phyloP scores from a whole-genome alignment of 306 rosid genomes.

The Adenanthera pavonina region DNA sequence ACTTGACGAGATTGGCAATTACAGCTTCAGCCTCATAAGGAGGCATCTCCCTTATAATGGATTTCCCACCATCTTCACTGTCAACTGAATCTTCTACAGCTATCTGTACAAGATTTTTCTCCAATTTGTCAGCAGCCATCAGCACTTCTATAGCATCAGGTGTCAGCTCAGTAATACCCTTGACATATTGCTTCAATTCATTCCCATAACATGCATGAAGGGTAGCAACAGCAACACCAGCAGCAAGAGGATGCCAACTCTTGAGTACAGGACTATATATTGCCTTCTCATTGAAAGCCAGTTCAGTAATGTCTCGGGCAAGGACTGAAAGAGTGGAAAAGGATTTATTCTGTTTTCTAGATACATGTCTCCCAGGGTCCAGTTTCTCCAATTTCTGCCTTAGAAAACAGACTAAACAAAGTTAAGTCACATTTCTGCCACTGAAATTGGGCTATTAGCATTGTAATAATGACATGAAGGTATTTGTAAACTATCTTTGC shows the following conservation, averaged over 20 bases:
- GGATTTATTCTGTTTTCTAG: conserved; percentile 63
- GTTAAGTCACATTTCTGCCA: conserved; percentile 44
- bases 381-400: conserved; percentile 75
- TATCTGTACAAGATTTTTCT: conserved; percentile 95
- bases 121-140: conserved; percentile 89
- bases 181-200: conserved; percentile 75
- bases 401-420: conserved; percentile 46
- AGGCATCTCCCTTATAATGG: conserved; percentile 91
- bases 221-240: conserved; percentile 87
- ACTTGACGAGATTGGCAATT: conserved; percentile 67
- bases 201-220: conserved; percentile 88
- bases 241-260: conserved; percentile 89
- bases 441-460: conserved; percentile 20
- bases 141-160: conserved; percentile 82
- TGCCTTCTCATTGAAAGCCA: conserved; percentile 77
- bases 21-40: conserved; percentile 93
- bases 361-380: conserved; percentile 53
- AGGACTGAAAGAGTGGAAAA: conserved; percentile 66
- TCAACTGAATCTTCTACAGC: conserved; percentile 91
- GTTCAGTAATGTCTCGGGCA: conserved; percentile 68
- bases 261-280: conserved; percentile 79
- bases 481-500: not conserved
- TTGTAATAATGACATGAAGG: not conserved
- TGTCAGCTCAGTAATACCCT: conserved; percentile 68
- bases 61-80: conserved; percentile 97